Evolutionary conservation across 1,284 basidiomycete species (phyloP).

Genomic region (Xerocomus nothofagi): DNA sequence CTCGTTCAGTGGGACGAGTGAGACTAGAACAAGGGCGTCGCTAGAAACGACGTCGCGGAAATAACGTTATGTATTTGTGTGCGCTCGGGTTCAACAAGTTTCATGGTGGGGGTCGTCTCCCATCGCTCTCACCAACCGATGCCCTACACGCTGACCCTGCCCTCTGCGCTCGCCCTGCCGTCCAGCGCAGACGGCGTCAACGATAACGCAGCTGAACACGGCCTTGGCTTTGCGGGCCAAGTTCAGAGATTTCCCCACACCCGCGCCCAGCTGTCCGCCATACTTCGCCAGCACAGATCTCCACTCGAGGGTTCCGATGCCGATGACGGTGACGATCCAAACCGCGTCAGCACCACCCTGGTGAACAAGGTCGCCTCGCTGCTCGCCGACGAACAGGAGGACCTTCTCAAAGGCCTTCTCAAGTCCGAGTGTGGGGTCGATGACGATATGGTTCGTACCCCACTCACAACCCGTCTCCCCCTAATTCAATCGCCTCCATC

Average conservation of each 20-base stretch:
- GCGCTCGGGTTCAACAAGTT: constrained; percentile 21
- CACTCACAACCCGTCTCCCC: constrained; percentile 9
- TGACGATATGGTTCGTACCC: constrained; percentile 63
- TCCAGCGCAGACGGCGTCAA: constrained; percentile 12
- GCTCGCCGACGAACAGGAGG: constrained; percentile 81
- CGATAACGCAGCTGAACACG: constrained; percentile 25
- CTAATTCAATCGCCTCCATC: constrained; percentile 15
- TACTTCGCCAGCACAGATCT: constrained; percentile 69
- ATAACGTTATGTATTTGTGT: constrained; percentile 31
- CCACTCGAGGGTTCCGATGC: constrained; percentile 49
- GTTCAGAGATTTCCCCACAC: constrained; percentile 69
- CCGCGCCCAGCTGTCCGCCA: constrained; percentile 68
- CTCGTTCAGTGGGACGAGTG: constrained; percentile 70
- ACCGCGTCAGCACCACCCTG: constrained; percentile 53
- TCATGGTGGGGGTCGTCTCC: constrained; percentile 22
- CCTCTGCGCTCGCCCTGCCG: constrained; percentile 16
- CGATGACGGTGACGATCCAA: constrained; percentile 59
- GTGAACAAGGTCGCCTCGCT: constrained; percentile 69
- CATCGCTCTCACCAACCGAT: constrained; percentile 23
- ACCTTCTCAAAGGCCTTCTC: constrained; percentile 75
- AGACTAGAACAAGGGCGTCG: constrained; percentile 15
- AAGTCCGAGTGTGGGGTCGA: constrained; percentile 71
- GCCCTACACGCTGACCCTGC: constrained; percentile 30
- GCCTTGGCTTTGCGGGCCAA: constrained; percentile 17
- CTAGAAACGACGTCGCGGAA: neutral